A percentile compares a stretch with the other conserved stretches of the same genome.
Conservation (phyloP, 257 asterid genomes). For the Solanum virginianum region DNA sequence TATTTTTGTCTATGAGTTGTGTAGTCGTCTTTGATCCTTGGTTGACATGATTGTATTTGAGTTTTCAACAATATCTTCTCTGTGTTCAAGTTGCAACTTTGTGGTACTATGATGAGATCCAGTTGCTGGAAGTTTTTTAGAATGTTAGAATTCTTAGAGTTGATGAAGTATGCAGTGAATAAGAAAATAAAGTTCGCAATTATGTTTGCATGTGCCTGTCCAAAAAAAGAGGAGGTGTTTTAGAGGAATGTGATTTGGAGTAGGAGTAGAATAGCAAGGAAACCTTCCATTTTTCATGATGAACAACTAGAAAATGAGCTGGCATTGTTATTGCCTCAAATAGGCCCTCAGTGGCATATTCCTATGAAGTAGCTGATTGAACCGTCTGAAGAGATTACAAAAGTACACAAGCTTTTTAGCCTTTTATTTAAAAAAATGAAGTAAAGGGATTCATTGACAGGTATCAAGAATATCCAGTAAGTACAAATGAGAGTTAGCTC, state of each 20-base stretch:
- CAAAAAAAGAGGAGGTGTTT: not conserved
- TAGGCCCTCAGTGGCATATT: not conserved
- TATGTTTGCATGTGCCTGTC: not conserved
- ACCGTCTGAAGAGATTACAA: not conserved
- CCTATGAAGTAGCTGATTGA: not conserved
- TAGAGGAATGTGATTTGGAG: not conserved
- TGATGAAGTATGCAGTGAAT: not conserved
- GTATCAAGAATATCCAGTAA: not conserved
- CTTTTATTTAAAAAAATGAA: not conserved
- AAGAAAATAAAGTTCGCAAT: not conserved
- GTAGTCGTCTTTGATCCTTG: not conserved
- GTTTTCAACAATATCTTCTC: not conserved
- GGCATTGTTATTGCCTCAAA: not conserved
- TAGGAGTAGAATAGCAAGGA: not conserved
- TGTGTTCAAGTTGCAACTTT: not conserved
- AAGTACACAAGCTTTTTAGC: not conserved
- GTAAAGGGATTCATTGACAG: not conserved
- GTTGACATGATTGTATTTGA: not conserved
- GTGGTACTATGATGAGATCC: not conserved
- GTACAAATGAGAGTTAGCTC: not conserved
- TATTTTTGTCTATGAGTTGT: not conserved
- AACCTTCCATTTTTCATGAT: not conserved
- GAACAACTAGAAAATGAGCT: not conserved
- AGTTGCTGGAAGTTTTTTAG: not conserved
- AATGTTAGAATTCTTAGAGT: not conserved